phyloP scores from a whole-genome alignment of 1,284 basidiomycete genomes.

The Schizophyllum commune region DNA sequence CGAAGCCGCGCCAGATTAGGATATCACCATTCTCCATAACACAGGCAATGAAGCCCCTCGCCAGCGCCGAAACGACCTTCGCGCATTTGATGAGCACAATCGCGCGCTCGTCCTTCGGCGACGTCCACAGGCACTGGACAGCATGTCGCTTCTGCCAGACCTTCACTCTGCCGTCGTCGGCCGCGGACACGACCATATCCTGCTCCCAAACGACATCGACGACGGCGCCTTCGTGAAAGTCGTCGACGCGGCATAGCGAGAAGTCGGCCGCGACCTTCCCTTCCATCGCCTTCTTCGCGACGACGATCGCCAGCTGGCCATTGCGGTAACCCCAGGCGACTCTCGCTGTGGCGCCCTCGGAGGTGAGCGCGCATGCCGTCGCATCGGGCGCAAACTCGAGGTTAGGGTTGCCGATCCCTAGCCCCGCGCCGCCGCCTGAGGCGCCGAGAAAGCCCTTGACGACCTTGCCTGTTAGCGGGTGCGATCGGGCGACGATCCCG shows the following conservation, averaged over 20 bases:
- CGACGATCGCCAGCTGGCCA: slow-evolving; percentile 63
- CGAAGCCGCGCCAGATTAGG: slow-evolving; percentile 42
- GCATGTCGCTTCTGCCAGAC: slow-evolving; percentile 53
- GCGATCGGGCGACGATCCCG: slow-evolving; percentile 69
- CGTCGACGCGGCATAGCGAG: slow-evolving; percentile 37
- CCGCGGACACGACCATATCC: slow-evolving; percentile 41
- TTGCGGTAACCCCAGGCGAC: slow-evolving; percentile 72
- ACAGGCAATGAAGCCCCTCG: slow-evolving; percentile 38
- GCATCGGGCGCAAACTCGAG: slow-evolving; percentile 69
- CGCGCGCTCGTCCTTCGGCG: slow-evolving; percentile 26
- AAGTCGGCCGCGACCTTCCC: slow-evolving; percentile 38
- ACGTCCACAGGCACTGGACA: slow-evolving; percentile 54
- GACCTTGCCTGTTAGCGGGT: slow-evolving; percentile 64
- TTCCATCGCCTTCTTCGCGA: slow-evolving; percentile 52
- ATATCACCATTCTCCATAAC: slow-evolving; percentile 49
- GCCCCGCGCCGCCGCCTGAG: slow-evolving; percentile 51
- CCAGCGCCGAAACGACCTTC: slow-evolving; percentile 37
- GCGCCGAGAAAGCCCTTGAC: slow-evolving; percentile 70
- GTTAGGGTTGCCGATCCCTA: slow-evolving; percentile 71
- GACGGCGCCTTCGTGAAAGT: slow-evolving; percentile 56
- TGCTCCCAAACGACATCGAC: slow-evolving; percentile 43
- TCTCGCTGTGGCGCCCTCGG: slow-evolving; percentile 60
- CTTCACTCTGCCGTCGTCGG: slow-evolving; percentile 59
- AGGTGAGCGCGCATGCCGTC: slow-evolving; percentile 45
- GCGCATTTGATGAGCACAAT: slow-evolving; percentile 39